Evolutionary conservation across 2,329 filamentous ascomycete genomes (phyloP).

Genomic region (Aspergillus persii): DNA sequence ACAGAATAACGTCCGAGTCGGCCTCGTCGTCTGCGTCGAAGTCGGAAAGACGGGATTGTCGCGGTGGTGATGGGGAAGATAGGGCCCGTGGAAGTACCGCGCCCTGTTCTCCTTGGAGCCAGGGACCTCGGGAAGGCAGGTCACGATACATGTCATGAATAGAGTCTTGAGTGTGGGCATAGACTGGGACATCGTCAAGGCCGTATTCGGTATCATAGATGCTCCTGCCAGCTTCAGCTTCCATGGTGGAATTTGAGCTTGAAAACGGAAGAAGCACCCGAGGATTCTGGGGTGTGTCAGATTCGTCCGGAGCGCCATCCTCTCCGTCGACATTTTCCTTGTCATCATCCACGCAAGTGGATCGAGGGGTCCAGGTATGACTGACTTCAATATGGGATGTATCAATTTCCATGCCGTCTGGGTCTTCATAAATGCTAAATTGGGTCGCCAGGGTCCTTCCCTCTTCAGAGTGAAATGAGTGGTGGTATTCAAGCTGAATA

Average conservation of each 20-base stretch:
- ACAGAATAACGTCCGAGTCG: neutral
- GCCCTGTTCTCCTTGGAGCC: neutral
- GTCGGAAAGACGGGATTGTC: neutral
- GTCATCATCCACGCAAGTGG: slow-evolving; percentile 10
- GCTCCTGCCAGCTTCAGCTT: neutral
- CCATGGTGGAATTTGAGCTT: neutral
- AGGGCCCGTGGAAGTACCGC: neutral
- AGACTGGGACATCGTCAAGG: neutral
- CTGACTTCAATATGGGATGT: slow-evolving; percentile 2
- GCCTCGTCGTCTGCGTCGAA: neutral
- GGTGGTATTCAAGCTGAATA: neutral
- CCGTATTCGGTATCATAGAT: neutral
- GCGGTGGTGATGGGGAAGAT: neutral
- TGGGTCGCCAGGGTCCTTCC: neutral
- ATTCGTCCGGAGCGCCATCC: neutral
- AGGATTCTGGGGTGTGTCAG: neutral
- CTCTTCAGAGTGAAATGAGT: neutral
- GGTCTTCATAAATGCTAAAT: slow-evolving; percentile 23
- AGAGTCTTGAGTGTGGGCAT: neutral
- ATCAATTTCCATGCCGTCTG: slow-evolving; percentile 10
- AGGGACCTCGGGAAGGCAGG: neutral
- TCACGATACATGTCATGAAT: neutral
- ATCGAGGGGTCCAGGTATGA: neutral
- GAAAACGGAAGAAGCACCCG: neutral
- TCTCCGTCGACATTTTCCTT: slow-evolving; percentile 18